phyloP scores from a whole-genome alignment of 352 stramenopile species.

The Phytophthora sp. region DNA sequence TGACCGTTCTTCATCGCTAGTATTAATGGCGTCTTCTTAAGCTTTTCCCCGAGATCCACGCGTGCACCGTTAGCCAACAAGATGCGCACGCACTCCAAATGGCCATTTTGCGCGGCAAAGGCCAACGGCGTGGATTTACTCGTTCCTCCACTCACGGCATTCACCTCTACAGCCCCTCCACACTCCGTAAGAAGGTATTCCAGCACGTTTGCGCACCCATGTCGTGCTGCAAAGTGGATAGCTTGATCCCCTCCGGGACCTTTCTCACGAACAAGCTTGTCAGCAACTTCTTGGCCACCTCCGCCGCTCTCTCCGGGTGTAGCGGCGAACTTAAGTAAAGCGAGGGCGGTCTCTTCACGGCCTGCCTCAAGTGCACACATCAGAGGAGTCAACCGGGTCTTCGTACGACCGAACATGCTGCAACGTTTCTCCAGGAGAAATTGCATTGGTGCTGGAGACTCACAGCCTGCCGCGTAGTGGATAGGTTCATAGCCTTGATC shows the following conservation, averaged over 20 bases:
- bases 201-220: slow-evolving; percentile 52
- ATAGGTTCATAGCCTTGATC: slow-evolving; percentile 66
- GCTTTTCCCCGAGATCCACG: slow-evolving; percentile 70
- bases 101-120: slow-evolving; percentile 63
- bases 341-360: slow-evolving; percentile 63
- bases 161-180: slow-evolving; percentile 53
- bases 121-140: slow-evolving; percentile 66
- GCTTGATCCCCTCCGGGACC: slow-evolving; percentile 60
- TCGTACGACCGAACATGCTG: slow-evolving; percentile 64
- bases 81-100: slow-evolving; percentile 59
- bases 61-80: slow-evolving; percentile 62
- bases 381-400: slow-evolving; percentile 65
- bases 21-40: slow-evolving; percentile 82
- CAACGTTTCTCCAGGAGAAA: slow-evolving; percentile 67
- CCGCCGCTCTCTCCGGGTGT: slow-evolving; percentile 32
- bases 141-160: slow-evolving; percentile 40
- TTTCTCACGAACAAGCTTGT: slow-evolving; percentile 52
- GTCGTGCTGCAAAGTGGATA: slow-evolving; percentile 61
- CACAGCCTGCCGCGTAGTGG: slow-evolving; percentile 72
- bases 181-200: slow-evolving; percentile 52
- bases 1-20: slow-evolving; percentile 82
- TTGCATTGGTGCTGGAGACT: slow-evolving; percentile 53
- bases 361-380: slow-evolving; percentile 55
- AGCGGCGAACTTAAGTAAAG: slow-evolving; percentile 50
- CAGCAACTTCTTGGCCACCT: slow-evolving; percentile 51